These are phyloP conservation scores for Paspalum vaginatum DNA, from an alignment of 176 grass and related monocot genomes.

Conservation along the genomic window DNA sequence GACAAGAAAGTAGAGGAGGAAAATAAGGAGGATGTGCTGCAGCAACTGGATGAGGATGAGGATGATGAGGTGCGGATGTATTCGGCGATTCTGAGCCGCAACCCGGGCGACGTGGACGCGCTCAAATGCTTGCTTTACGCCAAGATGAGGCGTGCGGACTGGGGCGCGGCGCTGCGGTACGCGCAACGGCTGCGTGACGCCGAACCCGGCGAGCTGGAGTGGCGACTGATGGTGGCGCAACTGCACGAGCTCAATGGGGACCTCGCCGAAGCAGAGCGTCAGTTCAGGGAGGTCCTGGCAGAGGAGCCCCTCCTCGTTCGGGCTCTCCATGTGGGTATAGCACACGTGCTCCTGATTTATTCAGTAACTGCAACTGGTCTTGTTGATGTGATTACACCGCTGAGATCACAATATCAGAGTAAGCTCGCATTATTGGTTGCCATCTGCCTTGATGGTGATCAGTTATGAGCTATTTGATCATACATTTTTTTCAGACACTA, in stretches of 20 bases:
- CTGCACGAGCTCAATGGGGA: conserved; percentile 73
- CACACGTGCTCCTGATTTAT: neutral
- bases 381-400: conserved; percentile 1
- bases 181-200: conserved; percentile 54
- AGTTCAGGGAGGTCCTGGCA: conserved; percentile 70
- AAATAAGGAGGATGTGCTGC: neutral
- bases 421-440: neutral
- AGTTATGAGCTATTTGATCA: neutral
- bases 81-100: conserved; percentile 53
- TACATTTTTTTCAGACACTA: neutral
- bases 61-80: conserved; percentile 67
- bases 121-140: conserved; percentile 80
- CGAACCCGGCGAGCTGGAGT: conserved; percentile 74
- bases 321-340: conserved; percentile 82
- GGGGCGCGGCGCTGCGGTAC: conserved; percentile 61
- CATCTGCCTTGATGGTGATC: neutral
- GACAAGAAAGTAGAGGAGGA: neutral
- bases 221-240: conserved; percentile 74
- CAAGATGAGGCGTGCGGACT: conserved; percentile 68
- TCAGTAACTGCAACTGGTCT: neutral
- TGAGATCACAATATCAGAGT: neutral
- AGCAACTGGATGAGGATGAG: neutral
- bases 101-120: conserved; percentile 61
- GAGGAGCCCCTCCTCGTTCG: conserved; percentile 65
- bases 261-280: conserved; percentile 60